Evolutionary conservation across 2,329 filamentous ascomycete genomes (phyloP).

Genomic region (Colletotrichum noveboracense): DNA sequence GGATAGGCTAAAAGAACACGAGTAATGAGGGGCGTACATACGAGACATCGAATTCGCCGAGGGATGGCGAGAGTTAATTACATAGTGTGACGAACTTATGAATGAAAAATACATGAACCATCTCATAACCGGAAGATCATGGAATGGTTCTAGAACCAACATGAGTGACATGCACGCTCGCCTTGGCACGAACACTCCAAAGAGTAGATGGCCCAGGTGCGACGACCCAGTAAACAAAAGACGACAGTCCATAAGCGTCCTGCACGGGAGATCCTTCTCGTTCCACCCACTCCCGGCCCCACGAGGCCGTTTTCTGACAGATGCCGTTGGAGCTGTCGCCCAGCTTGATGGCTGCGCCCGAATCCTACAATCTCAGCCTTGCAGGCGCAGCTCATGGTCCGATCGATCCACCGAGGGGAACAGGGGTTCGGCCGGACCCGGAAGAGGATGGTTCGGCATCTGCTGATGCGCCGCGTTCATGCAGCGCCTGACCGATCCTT

Average conservation of each 20-base stretch:
- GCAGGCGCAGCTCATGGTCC: background rate
- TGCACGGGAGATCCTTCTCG: background rate
- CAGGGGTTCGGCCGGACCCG: background rate
- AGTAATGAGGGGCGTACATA: background rate
- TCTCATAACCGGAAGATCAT: background rate
- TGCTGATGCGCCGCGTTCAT: background rate
- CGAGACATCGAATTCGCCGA: background rate
- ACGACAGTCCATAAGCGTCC: background rate
- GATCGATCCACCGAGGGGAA: background rate
- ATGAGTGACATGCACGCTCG: background rate
- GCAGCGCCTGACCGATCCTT: background rate
- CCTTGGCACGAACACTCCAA: background rate
- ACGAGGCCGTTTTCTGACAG: background rate
- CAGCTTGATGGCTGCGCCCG: background rate
- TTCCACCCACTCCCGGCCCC: background rate
- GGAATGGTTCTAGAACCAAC: background rate
- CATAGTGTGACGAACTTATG: slow-evolving; percentile 9
- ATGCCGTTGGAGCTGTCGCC: background rate
- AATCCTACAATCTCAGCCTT: background rate
- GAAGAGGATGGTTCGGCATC: slow-evolving; percentile 3
- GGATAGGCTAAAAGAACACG: background rate
- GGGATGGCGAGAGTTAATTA: background rate
- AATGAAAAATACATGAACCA: background rate
- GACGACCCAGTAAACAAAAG: background rate
- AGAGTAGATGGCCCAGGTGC: background rate